Evolutionary conservation across 2,329 filamentous ascomycete species (phyloP), one percentile per base, ranked within the genome.

Genomic region (Trichoderma harzianum): DNA sequence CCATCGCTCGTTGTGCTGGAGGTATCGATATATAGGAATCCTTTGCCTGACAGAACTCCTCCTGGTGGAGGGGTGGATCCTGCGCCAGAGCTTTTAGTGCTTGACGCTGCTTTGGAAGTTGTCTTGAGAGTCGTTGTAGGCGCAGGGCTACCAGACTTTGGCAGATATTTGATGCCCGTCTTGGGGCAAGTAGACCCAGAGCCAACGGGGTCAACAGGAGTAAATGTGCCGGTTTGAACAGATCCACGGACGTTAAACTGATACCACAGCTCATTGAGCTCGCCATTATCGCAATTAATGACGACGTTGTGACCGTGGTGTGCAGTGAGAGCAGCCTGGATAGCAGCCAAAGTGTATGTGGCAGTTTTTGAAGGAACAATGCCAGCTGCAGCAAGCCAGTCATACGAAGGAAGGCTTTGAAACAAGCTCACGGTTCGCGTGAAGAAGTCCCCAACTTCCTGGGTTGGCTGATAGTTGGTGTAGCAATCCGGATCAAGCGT

Each of bases 361-460:
- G 83, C 80, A 16, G 81, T 83, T 14, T 78, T 79, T n/a, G 84
- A 86, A 3, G 88, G 88, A 7, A 82, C 79, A 74, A 90, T 89
- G 51, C 89, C 90, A 1, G 90, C 91, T 18, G 84, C 85, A 18
- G 85, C 81, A 39, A 93, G 86, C 86, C 80, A 82, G 68, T 87
- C 78, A 78, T 92, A 92, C n/a, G 89, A 90, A n/a, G 91, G 88
- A 18, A 93, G 83, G 0, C 82, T 82, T 79, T 91, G 87, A 84
- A 92, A 94, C 5, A 93, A 79, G 61, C 85, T 83, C 7, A 92
- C 89, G 5, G 90, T 85, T 70, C 86, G 87, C 75, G 89, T 83
- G 81, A 93, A 93, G 81, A 88, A 94, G 78, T 92, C 90, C 8
- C 88, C 86, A 0, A 90, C 89, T 77, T 93, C 92, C 75, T 92